Base-by-base conservation (phyloP, 805 yeast genomes). In the Millerozyma acaciae region DNA sequence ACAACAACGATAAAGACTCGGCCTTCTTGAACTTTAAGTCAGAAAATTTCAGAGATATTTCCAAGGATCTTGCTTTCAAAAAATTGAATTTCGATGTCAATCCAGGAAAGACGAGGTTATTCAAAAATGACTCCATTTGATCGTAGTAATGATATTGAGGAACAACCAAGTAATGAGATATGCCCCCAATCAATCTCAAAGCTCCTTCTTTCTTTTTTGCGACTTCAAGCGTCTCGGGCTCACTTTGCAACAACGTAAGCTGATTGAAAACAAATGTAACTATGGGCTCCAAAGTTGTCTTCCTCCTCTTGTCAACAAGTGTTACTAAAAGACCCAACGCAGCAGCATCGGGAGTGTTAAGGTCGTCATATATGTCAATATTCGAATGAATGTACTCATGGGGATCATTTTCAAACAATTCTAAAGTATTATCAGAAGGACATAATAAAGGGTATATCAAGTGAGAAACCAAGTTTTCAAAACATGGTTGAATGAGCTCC, bases 361-460 rank as follows among this genome's bases (percentile, higher is more conserved):
- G 49, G 25, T 70, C 78, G 33, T 83, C 93, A 45, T 81, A 55
- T 21, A 53, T 46, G 42, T 64, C 68, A 47, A 87, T 70, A 34
- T 74, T 74, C 33, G 79, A 67, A 55, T 86, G 84, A 35, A 90
- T 78, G 54, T 86, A 93, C 53, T 88, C 96, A 35, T 77, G 82
- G 3, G 96, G 96, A 47, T 89, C 96, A 40, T 73, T 78, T 41
- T 87, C 94, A 60, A 84, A 89, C 4, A 75, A 58, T 44, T 84
- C 94, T 35, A 86, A 62, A 13, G 78, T 76, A 5, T 73, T 78
- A 34, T 78, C 80, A 6, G 73, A 68, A 2, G 93, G 84, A 43
- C 88, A 76, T 37, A 90, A 58, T 36, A 83, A 61, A 2, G 95
- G 95, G 57, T 73, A 82, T 7, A 90, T 70, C 35, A 90, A 77